Base-by-base conservation (phyloP, 2,329 filamentous ascomycete genomes). In the Fusarium haematococcum region DNA sequence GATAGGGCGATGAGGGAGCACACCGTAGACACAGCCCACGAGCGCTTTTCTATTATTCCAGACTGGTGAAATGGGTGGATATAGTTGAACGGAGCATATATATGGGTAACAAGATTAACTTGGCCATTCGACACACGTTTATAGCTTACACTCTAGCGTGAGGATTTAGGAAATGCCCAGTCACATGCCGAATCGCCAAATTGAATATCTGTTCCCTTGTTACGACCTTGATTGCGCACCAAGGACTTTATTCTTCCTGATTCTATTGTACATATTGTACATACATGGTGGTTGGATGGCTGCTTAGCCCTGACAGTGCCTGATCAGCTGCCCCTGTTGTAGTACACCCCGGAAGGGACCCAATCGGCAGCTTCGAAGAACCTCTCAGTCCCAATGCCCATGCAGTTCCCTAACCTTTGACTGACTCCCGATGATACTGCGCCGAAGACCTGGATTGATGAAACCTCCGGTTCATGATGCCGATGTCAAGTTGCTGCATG, bases 11-110 rank as follows among this genome's bases (percentile, higher is more conserved):
- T 91, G 1, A 84, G 86, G 7, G 82, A 86, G 70, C 92, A 94
- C 80, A 89, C 89, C 5, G 83, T 83, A 43, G 86, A 89, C 71
- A 93, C 91, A 2, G 89, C 90, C 0, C 91, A 93, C 79, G 85
- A 84, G 16, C 78, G 75, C 39, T 86, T 86, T 66, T 79, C 81
- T 6, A 74, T 83, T 20, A 84, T 84, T 45, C 82, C 79, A 2
- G 83, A 84, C 63, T 79, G 75, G 68, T 84, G 63, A 74, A 20
- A 14, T 25, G 11, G 11, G 27, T 16, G 6, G 20, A 14, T n/a
- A 20, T 16, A n/a, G 3, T n/a, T n/a, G 20, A 30, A n/a, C 16
- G 27, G 39, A n/a, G 62, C n/a, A 33, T 23, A 18, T 13, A 50
- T 11, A 18, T 50, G 45, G 45, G 23, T 18, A 27, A 18, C 16